Evolutionary conservation across 1,284 basidiomycete genomes (phyloP).

Genomic region (Malassezia arunalokei): DNA sequence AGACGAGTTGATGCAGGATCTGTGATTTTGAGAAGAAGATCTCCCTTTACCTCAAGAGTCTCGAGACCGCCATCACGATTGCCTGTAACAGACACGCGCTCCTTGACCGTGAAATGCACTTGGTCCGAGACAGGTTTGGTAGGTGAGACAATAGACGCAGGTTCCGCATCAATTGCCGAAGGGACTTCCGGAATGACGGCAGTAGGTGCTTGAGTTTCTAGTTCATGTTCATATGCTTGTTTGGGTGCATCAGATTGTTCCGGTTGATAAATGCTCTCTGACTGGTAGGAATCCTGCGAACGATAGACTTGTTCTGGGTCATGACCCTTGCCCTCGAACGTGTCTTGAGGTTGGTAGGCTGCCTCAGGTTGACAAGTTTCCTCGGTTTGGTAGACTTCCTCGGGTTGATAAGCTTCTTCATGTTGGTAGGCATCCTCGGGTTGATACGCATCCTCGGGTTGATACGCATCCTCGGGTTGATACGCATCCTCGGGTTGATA

Average conservation of each 20-base stretch:
- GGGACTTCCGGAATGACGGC: no score
- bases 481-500: background rate
- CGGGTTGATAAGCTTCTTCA: background rate
- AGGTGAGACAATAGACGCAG: background rate
- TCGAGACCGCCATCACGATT: constrained; percentile 81
- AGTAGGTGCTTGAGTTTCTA: no score
- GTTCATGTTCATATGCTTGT: no score
- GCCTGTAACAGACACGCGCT: constrained; percentile 66
- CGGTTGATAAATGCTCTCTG: no score
- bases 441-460: background rate
- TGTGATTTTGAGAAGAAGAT: constrained; percentile 77
- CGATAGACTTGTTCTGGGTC: no score
- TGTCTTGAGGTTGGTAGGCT: background rate
- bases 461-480: background rate
- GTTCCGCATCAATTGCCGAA: no score
- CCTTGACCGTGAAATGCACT: constrained; percentile 73
- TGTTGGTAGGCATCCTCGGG: background rate
- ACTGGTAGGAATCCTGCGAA: no score
- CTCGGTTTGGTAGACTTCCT: background rate
- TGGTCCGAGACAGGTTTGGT: constrained; percentile 48
- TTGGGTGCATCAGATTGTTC: no score
- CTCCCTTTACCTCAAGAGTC: constrained; percentile 79
- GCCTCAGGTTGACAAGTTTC: background rate
- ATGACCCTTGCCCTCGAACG: no score
- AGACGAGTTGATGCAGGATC: constrained; percentile 67